A percentile compares a stretch with the other conserved stretches of the same genome.
These are phyloP conservation scores for Trichoderma koningii DNA, from an alignment of 2,329 filamentous ascomycete genomes.

Conservation along the genomic window DNA sequence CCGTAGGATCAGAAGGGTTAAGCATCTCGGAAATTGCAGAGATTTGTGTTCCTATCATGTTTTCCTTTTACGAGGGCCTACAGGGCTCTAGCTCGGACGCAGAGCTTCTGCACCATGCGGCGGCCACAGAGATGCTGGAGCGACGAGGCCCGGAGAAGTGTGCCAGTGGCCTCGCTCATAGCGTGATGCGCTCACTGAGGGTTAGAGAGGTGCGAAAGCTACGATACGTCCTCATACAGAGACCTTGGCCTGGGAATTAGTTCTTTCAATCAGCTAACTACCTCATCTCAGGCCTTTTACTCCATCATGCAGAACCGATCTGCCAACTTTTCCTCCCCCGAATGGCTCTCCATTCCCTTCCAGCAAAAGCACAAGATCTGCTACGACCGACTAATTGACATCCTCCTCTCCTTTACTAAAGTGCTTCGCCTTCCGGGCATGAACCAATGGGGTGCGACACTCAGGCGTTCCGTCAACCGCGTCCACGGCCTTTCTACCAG, in stretches of 20 bases:
- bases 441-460: background rate
- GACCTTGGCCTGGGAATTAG: background rate
- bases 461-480: background rate
- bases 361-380: conserved; percentile 16
- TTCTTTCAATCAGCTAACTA: background rate
- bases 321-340: conserved; percentile 11
- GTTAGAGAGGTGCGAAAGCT: conserved; percentile 1
- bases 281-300: conserved; percentile 1
- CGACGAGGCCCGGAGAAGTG: conserved; percentile 7
- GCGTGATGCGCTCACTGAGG: conserved; percentile 15
- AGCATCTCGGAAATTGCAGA: background rate
- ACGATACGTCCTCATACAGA: background rate
- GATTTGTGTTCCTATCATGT: conserved; percentile 16
- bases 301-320: conserved; percentile 22
- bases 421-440: conserved; percentile 6
- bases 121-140: conserved; percentile 12
- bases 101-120: conserved; percentile 12
- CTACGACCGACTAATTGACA: conserved; percentile 12
- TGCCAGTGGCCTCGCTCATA: conserved; percentile 6
- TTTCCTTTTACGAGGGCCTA: conserved; percentile 15
- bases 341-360: conserved; percentile 21
- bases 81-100: background rate
- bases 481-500: conserved; percentile 15
- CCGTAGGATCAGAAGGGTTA: background rate
- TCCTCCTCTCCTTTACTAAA: conserved; percentile 15